Evolutionary conservation across 2,329 filamentous ascomycete genomes (phyloP).

Genomic region (Curvularia verruculosa): DNA sequence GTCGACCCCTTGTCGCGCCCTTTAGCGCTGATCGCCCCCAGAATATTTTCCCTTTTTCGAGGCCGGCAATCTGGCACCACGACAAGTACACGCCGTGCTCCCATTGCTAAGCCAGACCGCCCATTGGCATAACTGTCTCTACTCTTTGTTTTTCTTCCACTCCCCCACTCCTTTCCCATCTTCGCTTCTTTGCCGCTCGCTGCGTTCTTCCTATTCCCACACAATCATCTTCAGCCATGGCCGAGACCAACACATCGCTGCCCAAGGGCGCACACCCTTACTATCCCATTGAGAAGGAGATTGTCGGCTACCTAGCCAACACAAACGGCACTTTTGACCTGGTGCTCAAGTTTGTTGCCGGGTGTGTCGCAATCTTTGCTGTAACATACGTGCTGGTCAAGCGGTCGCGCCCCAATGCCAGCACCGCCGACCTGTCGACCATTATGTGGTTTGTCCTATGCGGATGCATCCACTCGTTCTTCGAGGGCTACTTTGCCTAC

Average conservation of each 20-base stretch:
- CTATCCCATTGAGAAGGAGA: constrained; percentile 68
- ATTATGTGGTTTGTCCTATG: constrained; percentile 80
- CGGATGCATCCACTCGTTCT: constrained; percentile 76
- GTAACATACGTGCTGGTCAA: constrained; percentile 62
- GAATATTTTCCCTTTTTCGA: constrained; percentile 12
- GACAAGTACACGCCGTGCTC: constrained; percentile 11
- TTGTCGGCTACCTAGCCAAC: constrained; percentile 71
- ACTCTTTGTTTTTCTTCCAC: constrained; percentile 1
- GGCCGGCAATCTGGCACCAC: constrained; percentile 6
- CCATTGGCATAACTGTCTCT: not conserved
- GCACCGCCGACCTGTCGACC: constrained; percentile 61
- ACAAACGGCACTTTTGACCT: constrained; percentile 65
- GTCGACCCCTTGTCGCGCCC: not conserved
- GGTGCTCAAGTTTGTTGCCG: constrained; percentile 64
- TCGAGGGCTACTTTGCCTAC: constrained; percentile 82
- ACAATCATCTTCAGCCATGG: constrained; percentile 15
- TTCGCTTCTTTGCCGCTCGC: not conserved
- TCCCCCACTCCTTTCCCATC: not conserved
- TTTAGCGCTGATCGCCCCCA: constrained; percentile 4
- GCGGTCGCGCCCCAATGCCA: constrained; percentile 59
- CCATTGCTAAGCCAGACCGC: constrained; percentile 9
- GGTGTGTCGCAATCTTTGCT: constrained; percentile 63
- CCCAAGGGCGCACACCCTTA: constrained; percentile 64
- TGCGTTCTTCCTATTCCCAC: not conserved
- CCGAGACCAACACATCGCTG: constrained; percentile 20